Evolutionary conservation across 169 alveolate species (phyloP).

Genomic region (Cryptosporidium baileyi): DNA sequence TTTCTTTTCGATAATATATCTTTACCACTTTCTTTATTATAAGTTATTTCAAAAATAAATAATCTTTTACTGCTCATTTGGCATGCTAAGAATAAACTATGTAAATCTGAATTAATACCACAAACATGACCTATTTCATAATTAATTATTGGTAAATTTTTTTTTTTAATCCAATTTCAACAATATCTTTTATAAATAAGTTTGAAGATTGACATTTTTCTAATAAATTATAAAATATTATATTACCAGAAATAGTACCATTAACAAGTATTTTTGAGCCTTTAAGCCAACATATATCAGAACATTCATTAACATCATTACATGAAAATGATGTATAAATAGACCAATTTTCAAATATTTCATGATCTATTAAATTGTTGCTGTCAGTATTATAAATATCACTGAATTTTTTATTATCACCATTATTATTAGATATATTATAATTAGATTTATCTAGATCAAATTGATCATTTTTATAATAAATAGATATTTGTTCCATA

Average conservation of each 20-base stretch:
- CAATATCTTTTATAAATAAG: slow-evolving; percentile 37
- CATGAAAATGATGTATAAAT: slow-evolving; percentile 39
- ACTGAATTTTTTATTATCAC: too few species aligned
- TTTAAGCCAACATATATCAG: slow-evolving; percentile 67
- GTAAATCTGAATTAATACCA: slow-evolving; percentile 22
- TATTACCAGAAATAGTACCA: slow-evolving; percentile 60
- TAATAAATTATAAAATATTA: slow-evolving; percentile 34
- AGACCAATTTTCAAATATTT: slow-evolving; percentile 43
- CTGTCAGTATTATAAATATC: background rate
- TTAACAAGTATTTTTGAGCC: slow-evolving; percentile 53
- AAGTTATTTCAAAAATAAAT: slow-evolving; percentile 3
- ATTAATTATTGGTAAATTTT: background rate
- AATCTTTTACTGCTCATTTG: slow-evolving; percentile 35
- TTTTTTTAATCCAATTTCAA: slow-evolving; percentile 14
- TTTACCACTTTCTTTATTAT: slow-evolving; percentile 18
- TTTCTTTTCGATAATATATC: slow-evolving; percentile 11
- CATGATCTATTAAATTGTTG: background rate
- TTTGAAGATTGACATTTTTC: slow-evolving; percentile 31
- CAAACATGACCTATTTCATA: slow-evolving; percentile 56
- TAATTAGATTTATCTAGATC: background rate
- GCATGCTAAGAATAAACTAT: slow-evolving; percentile 41
- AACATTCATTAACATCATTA: slow-evolving; percentile 62
- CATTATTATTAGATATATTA: background rate
- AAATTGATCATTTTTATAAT: background rate
- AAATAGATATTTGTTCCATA: slow-evolving; percentile 59